These are phyloP conservation scores for Penicillium sp. DNA, from an alignment of 2,329 filamentous ascomycete genomes.

Conservation along the genomic window DNA sequence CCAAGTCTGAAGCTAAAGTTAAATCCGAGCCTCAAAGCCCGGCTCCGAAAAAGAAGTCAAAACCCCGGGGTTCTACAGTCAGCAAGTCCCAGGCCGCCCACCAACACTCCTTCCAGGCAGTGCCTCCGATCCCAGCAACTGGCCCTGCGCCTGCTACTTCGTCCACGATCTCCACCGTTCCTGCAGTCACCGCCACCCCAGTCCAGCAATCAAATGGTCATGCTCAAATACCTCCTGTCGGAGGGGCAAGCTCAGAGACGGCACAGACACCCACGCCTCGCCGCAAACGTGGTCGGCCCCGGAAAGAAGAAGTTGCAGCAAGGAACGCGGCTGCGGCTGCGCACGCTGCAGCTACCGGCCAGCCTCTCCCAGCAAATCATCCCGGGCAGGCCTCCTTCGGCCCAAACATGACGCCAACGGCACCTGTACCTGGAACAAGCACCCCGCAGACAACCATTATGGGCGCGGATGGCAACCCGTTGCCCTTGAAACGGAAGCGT, in stretches of 20 bases:
- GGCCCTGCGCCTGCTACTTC: slow-evolving; percentile 3
- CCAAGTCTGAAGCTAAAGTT: not conserved
- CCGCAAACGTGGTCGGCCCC: slow-evolving; percentile 29
- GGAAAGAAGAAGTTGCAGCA: slow-evolving; percentile 31
- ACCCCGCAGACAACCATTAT: slow-evolving; percentile 19
- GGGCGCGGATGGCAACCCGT: slow-evolving; percentile 28
- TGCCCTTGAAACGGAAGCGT: slow-evolving; percentile 31
- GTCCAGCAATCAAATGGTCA: slow-evolving; percentile 22
- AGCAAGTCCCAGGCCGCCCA: not conserved
- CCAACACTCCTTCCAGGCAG: not conserved
- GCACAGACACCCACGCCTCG: slow-evolving; percentile 12
- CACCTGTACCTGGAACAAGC: slow-evolving; percentile 12
- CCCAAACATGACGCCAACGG: slow-evolving; percentile 24
- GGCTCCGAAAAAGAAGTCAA: slow-evolving; percentile 26
- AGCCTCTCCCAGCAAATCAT: slow-evolving; percentile 16
- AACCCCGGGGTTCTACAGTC: slow-evolving; percentile 12
- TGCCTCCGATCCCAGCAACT: not conserved
- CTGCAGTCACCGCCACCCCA: slow-evolving; percentile 5
- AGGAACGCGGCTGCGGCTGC: slow-evolving; percentile 24
- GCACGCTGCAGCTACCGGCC: slow-evolving; percentile 20
- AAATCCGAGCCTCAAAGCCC: slow-evolving; percentile 21
- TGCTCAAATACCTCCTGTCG: slow-evolving; percentile 7
- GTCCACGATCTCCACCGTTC: not conserved
- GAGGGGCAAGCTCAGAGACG: slow-evolving; percentile 6
- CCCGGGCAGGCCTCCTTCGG: slow-evolving; percentile 28